Percentiles rank a stretch among this genome's conserved stretches.
Evolutionary conservation across 2,329 filamentous ascomycete species (phyloP).

Genomic region (Aspergillus intermedius): DNA sequence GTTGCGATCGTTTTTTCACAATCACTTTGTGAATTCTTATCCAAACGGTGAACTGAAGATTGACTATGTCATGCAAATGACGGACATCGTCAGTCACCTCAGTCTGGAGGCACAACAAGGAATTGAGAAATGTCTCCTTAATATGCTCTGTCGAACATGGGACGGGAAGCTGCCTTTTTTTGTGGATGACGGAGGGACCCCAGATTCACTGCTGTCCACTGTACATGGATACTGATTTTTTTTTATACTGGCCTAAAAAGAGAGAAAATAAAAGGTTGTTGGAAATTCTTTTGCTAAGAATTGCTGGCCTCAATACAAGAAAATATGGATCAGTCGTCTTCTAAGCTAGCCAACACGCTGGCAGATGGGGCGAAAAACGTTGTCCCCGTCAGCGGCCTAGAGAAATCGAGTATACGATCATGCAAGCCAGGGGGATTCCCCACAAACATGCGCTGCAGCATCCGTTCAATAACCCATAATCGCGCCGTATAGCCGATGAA

Average conservation of each 20-base stretch:
- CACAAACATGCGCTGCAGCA: conserved; percentile 54
- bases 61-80: conserved; percentile 12
- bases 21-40: conserved; percentile 5
- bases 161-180: conserved; percentile 2
- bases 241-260: conserved; percentile 4
- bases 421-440: conserved; percentile 49
- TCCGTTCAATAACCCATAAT: conserved; percentile 54
- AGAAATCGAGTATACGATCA: conserved; percentile 52
- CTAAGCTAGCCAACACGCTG: conserved; percentile 21
- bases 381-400: conserved; percentile 46
- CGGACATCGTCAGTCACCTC: conserved; percentile 12
- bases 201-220: conserved; percentile 18
- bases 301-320: neutral
- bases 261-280: neutral
- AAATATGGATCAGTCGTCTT: neutral
- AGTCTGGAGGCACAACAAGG: conserved; percentile 18
- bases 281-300: neutral
- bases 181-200: conserved; percentile 15
- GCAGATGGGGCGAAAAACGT: conserved; percentile 50
- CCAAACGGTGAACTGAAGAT: conserved; percentile 7
- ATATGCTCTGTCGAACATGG: conserved; percentile 12
- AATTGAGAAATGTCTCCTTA: conserved; percentile 19
- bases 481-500: conserved; percentile 50
- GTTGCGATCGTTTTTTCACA: conserved; percentile 7
- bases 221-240: conserved; percentile 13